Evolutionary conservation across 805 yeast genomes (phyloP).

Genomic region (Metschnikowia henanensis): DNA sequence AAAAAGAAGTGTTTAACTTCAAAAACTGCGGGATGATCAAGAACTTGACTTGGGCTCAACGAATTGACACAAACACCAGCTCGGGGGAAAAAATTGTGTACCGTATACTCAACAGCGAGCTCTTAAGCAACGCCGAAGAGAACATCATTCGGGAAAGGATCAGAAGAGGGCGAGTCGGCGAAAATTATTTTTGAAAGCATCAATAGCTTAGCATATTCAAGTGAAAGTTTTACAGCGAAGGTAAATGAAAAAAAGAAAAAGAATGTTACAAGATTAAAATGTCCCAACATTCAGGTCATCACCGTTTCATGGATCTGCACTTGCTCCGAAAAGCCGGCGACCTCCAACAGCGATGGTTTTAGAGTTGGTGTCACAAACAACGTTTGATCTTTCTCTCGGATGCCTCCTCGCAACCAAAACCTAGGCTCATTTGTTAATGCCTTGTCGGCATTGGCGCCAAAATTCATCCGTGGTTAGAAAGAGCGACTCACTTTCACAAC

Average conservation of each 20-base stretch:
- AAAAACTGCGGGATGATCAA: conserved; percentile 51
- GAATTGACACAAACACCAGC: conserved; percentile 11
- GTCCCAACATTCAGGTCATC: conserved; percentile 93
- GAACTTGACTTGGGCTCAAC: conserved; percentile 46
- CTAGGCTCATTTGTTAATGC: conserved; percentile 20
- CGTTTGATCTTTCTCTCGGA: conserved; percentile 24
- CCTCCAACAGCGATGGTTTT: conserved; percentile 99
- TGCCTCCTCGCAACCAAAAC: conserved; percentile 10
- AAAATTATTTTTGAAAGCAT: conserved; percentile 30
- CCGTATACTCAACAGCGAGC: conserved; percentile 32
- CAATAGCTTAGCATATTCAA: not conserved
- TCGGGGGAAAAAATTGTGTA: conserved; percentile 15
- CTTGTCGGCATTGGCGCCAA: conserved; percentile 10
- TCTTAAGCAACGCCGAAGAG: conserved; percentile 32
- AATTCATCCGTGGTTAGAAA: conserved; percentile 7
- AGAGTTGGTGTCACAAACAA: conserved; percentile 55
- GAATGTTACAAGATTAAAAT: conserved; percentile 25
- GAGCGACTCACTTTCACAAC: not conserved
- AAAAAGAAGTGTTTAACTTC: conserved; percentile 32
- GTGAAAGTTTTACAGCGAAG: too few relatives aligned
- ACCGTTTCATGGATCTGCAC: conserved; percentile 90
- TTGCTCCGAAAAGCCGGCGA: conserved; percentile 60
- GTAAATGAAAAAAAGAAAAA: not conserved
- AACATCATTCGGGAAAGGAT: conserved; percentile 30
- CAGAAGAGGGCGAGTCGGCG: conserved; percentile 45